phyloP scores from a whole-genome alignment of 2,329 filamentous ascomycete genomes.

The Leptographium lundbergii region DNA sequence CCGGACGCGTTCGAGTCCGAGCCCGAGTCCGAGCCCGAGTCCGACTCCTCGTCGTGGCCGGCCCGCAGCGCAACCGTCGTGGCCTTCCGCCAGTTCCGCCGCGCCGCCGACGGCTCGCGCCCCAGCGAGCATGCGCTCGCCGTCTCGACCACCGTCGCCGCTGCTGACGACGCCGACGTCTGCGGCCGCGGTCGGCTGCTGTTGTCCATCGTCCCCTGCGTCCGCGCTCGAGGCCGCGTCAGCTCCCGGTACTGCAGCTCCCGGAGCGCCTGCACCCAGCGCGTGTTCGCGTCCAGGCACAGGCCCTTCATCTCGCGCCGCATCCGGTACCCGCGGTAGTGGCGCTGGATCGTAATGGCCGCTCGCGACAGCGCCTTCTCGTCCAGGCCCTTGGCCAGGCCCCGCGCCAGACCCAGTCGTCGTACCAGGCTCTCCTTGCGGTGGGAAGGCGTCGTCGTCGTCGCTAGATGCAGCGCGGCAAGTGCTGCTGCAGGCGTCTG shows the following conservation, averaged over 20 bases:
- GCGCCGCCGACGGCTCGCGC: slow-evolving; percentile 28
- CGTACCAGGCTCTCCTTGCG: not conserved
- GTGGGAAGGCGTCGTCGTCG: no score
- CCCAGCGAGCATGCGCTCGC: not conserved
- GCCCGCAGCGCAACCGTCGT: slow-evolving; percentile 59
- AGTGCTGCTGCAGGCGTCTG: not conserved
- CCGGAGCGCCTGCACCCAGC: slow-evolving; percentile 56
- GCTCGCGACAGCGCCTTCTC: slow-evolving; percentile 24
- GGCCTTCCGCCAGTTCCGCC: slow-evolving; percentile 63
- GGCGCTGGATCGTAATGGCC: slow-evolving; percentile 51
- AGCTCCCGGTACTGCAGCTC: slow-evolving; percentile 43
- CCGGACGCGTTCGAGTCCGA: slow-evolving; percentile 2
- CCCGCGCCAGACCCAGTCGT: not conserved
- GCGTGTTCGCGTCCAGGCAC: slow-evolving; percentile 52
- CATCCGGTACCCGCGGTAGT: slow-evolving; percentile 65
- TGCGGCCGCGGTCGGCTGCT: not conserved
- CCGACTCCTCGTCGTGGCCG: slow-evolving; percentile 31
- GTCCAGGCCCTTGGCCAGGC: slow-evolving; percentile 8
- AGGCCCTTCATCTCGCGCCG: slow-evolving; percentile 59
- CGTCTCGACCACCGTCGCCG: not conserved
- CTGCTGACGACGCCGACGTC: not conserved
- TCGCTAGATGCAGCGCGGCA: no score
- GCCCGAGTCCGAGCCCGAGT: slow-evolving; percentile 26
- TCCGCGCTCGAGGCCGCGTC: slow-evolving; percentile 29
- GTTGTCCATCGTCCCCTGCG: not conserved